Percentiles rank a stretch among this genome's conserved stretches.
phyloP scores from a whole-genome alignment of 257 asterid genomes.

The Ilex asprella region DNA sequence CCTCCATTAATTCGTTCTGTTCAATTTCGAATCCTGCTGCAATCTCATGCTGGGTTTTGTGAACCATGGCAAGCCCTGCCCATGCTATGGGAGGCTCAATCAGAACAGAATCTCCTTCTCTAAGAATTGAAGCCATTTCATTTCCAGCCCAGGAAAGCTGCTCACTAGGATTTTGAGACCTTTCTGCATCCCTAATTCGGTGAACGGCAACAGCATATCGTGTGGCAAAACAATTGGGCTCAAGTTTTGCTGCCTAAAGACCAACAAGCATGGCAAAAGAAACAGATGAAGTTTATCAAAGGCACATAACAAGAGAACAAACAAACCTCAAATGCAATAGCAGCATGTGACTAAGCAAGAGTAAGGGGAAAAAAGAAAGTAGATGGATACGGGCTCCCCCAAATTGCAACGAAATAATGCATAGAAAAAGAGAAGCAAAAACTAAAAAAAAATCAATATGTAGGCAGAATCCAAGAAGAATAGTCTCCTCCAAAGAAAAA shows the following conservation, averaged over 20 bases:
- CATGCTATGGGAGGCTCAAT: constrained; percentile 84
- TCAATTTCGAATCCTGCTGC: constrained; percentile 83
- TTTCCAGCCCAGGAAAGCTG: constrained; percentile 98
- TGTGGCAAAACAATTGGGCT: constrained; percentile 94
- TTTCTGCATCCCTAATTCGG: constrained; percentile 90
- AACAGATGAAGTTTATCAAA: constrained; percentile 6
- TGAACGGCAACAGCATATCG: constrained; percentile 90
- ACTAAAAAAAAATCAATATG: no score
- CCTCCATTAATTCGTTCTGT: constrained; percentile 62
- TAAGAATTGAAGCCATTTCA: constrained; percentile 91
- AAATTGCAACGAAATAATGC: no score
- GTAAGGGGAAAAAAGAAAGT: no score
- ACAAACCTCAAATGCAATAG: no score
- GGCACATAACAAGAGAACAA: constrained; percentile 7
- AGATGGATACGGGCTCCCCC: no score
- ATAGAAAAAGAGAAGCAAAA: no score
- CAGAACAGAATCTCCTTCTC: constrained; percentile 76
- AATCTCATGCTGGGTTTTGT: constrained; percentile 93
- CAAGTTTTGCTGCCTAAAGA: constrained; percentile 84
- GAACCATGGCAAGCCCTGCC: constrained; percentile 96
- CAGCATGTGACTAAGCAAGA: no score
- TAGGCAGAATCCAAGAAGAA: no score
- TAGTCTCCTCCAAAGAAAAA: not conserved
- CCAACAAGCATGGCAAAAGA: constrained; percentile 14
- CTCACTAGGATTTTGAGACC: constrained; percentile 86